A percentile compares a stretch with the other conserved stretches of the same genome.
These are phyloP conservation scores for Phytophthora foliorum DNA, from an alignment of 352 stramenopile genomes.

Conservation along the genomic window DNA sequence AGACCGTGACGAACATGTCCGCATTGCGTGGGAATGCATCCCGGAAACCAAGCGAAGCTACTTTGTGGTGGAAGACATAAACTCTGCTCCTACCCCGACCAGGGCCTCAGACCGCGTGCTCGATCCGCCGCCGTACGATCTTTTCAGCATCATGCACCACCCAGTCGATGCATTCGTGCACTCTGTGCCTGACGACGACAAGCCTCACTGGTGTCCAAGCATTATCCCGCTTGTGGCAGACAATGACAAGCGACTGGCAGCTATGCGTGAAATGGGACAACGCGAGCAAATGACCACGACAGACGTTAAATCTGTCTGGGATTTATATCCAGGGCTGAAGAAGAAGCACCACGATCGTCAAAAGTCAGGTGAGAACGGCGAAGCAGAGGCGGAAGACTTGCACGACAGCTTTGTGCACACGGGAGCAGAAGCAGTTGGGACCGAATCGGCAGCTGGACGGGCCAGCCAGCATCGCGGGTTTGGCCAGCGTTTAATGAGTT, in stretches of 20 bases:
- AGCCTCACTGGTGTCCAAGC: slow-evolving; percentile 70
- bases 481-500: slow-evolving; percentile 61
- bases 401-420: slow-evolving; percentile 77
- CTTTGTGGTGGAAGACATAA: slow-evolving; percentile 71
- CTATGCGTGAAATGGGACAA: slow-evolving; percentile 81
- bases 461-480: slow-evolving; percentile 29
- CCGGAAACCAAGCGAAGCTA: slow-evolving; percentile 68
- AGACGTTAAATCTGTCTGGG: slow-evolving; percentile 83
- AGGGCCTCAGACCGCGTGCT: slow-evolving; percentile 31
- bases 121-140: slow-evolving; percentile 67
- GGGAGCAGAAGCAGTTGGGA: slow-evolving; percentile 45
- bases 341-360: slow-evolving; percentile 51
- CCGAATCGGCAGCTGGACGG: slow-evolving; percentile 6
- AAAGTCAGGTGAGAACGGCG: slow-evolving; percentile 42
- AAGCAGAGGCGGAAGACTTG: slow-evolving; percentile 40
- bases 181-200: slow-evolving; percentile 29
- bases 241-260: slow-evolving; percentile 50
- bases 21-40: slow-evolving; percentile 85
- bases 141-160: slow-evolving; percentile 91
- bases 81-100: slow-evolving; percentile 9
- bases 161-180: slow-evolving; percentile 76
- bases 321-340: slow-evolving; percentile 69
- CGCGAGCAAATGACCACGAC: slow-evolving; percentile 72
- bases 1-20: slow-evolving; percentile 83
- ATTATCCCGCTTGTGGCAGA: slow-evolving; percentile 72